These are phyloP conservation scores for Trametopsis cervina DNA, from an alignment of 768 basidiomycete genomes.

Conservation along the genomic window DNA sequence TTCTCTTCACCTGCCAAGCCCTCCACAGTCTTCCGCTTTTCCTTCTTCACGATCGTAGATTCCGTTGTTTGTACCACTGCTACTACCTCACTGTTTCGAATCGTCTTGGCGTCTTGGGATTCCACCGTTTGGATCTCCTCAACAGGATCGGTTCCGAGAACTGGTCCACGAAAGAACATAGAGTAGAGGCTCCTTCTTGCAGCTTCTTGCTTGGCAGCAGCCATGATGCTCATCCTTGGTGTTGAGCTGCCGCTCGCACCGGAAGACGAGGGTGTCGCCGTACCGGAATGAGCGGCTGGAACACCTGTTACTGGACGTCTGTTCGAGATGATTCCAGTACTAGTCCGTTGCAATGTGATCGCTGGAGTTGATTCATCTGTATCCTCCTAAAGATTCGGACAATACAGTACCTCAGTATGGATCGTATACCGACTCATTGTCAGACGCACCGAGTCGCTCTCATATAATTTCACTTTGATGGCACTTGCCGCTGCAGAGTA, in stretches of 20 bases:
- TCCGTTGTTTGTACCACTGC: constrained; percentile 1
- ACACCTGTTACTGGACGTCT: constrained; percentile 49
- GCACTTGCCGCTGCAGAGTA: constrained; percentile 79
- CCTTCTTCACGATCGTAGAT: constrained; percentile 2
- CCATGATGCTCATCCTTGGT: constrained; percentile 45
- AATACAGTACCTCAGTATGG: constrained; percentile 13
- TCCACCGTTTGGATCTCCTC: no score
- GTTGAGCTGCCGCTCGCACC: constrained; percentile 16
- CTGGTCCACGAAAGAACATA: constrained; percentile 73
- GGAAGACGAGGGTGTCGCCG: constrained; percentile 24
- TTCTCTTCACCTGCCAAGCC: neutral
- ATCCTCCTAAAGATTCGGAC: constrained; percentile 11
- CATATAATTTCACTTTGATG: constrained; percentile 64
- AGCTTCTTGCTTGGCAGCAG: constrained; percentile 68
- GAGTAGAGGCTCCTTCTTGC: constrained; percentile 73
- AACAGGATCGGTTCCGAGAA: constrained; percentile 43
- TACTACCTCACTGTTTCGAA: constrained; percentile 4
- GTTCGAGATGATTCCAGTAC: constrained; percentile 72
- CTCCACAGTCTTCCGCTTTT: constrained; percentile 6
- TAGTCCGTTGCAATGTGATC: constrained; percentile 44
- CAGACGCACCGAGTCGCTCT: constrained; percentile 28
- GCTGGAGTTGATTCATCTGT: constrained; percentile 9
- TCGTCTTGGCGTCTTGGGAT: no score
- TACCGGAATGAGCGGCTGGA: constrained; percentile 32
- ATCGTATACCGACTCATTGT: neutral